phyloP scores from a whole-genome alignment of 2,329 filamentous ascomycete genomes.

The Whalleya microplaca region DNA sequence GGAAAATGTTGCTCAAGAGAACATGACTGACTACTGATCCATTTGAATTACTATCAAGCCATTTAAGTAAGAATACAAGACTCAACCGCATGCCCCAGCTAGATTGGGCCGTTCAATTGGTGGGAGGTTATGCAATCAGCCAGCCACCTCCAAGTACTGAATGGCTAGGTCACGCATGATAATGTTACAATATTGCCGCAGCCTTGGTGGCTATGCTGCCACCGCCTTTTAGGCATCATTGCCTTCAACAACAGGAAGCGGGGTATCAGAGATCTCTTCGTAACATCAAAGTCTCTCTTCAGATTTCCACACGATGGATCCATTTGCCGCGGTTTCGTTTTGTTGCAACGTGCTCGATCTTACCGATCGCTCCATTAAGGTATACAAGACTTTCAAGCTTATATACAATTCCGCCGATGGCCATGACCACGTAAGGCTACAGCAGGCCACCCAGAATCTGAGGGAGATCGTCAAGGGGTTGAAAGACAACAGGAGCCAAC shows the following conservation, averaged over 20 bases:
- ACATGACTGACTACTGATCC: too few relatives aligned
- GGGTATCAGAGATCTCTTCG: background rate
- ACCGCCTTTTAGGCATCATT: background rate
- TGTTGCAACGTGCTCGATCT: slow-evolving; percentile 1
- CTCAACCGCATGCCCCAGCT: too few relatives aligned
- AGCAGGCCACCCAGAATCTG: background rate
- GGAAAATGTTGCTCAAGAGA: too few relatives aligned
- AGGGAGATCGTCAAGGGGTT: background rate
- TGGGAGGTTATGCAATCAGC: background rate
- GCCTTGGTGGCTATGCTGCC: background rate
- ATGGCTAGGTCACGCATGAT: background rate
- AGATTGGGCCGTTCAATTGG: background rate
- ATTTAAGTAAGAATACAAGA: too few relatives aligned
- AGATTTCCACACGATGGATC: background rate
- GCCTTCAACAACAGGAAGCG: background rate
- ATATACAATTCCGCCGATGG: background rate
- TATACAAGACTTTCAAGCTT: background rate
- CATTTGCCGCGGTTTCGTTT: background rate
- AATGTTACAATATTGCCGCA: background rate
- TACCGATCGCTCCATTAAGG: background rate
- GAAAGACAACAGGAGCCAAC: background rate
- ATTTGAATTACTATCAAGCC: too few relatives aligned
- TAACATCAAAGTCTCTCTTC: background rate
- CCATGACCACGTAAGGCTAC: background rate
- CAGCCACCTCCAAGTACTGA: background rate